Evolutionary conservation across 1,139 yeast genomes (phyloP).

Genomic region (Magnusiomyces clavatus): DNA sequence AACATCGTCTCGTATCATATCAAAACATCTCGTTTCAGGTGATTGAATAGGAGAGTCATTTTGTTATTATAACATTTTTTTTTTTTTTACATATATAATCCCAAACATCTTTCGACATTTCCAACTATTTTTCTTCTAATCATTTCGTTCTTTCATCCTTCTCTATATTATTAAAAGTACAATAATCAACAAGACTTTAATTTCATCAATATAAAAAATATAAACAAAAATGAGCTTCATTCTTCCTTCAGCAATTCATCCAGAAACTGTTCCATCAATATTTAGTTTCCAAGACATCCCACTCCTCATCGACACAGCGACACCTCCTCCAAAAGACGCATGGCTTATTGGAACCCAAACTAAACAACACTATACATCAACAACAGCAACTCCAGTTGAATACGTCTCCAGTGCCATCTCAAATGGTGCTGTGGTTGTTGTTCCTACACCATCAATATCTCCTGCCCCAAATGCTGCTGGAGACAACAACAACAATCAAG

Average conservation of each 20-base stretch:
- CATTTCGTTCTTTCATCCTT: not conserved
- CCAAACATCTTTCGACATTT: not conserved
- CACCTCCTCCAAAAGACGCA: not conserved
- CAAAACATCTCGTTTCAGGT: too few species aligned
- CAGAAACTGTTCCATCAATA: not conserved
- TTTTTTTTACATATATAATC: too few species aligned
- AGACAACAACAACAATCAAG: too few species aligned
- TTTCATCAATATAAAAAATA: not conserved
- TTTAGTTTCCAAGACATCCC: constrained; percentile 1
- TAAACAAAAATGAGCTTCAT: not conserved
- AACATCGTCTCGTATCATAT: too few species aligned
- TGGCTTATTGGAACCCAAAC: not conserved
- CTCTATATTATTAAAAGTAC: not conserved
- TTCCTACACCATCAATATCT: too few species aligned
- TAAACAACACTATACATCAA: too few species aligned
- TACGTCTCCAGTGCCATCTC: too few species aligned
- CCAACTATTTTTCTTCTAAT: not conserved
- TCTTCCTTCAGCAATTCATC: constrained; percentile 1
- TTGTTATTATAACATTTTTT: too few species aligned
- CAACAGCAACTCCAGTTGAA: too few species aligned
- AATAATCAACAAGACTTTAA: not conserved
- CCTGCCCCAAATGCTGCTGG: too few species aligned
- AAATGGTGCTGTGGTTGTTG: too few species aligned
- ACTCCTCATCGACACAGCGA: not conserved
- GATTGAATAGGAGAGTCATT: too few species aligned